phyloP scores from a whole-genome alignment of 1,139 yeast genomes.

The Debaryomyces coudertii region DNA sequence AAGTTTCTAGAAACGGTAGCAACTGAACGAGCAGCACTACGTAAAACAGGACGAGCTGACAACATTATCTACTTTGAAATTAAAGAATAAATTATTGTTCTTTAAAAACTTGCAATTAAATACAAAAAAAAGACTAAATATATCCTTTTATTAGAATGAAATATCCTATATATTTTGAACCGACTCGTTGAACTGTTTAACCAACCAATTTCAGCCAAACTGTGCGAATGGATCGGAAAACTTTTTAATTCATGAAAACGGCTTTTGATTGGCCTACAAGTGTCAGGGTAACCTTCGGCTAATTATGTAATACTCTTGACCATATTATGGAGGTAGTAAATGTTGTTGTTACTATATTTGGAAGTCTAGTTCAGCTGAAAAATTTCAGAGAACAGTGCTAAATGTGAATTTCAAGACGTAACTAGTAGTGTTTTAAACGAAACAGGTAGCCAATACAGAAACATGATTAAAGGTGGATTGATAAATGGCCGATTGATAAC shows the following conservation, averaged over 20 bases:
- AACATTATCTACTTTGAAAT: slow-evolving; percentile 49
- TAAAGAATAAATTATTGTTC: slow-evolving; percentile 17
- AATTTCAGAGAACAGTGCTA: slow-evolving; percentile 8
- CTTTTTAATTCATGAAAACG: slow-evolving; percentile 8
- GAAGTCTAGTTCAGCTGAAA: slow-evolving; percentile 9
- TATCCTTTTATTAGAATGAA: slow-evolving; percentile 10
- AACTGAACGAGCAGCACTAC: slow-evolving; percentile 80
- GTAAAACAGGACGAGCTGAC: slow-evolving; percentile 81
- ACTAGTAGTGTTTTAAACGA: not conserved
- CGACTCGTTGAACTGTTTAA: slow-evolving; percentile 10
- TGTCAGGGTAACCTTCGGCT: slow-evolving; percentile 7
- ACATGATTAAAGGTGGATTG: slow-evolving; percentile 4
- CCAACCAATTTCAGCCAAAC: slow-evolving; percentile 13
- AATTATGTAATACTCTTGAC: not conserved
- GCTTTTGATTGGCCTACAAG: slow-evolving; percentile 6
- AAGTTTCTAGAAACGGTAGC: slow-evolving; percentile 63
- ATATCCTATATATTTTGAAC: slow-evolving; percentile 8
- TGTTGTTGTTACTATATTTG: slow-evolving; percentile 6
- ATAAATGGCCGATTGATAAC: not conserved
- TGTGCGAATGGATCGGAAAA: slow-evolving; percentile 13
- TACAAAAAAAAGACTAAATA: slow-evolving; percentile 11
- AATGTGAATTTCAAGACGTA: not conserved
- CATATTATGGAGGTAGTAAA: not conserved
- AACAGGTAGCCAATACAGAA: not conserved
- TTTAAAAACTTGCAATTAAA: slow-evolving; percentile 11